These are phyloP conservation scores for Lecanoromycetidae sp. DNA, from an alignment of 2,329 filamentous ascomycete genomes.

Conservation along the genomic window DNA sequence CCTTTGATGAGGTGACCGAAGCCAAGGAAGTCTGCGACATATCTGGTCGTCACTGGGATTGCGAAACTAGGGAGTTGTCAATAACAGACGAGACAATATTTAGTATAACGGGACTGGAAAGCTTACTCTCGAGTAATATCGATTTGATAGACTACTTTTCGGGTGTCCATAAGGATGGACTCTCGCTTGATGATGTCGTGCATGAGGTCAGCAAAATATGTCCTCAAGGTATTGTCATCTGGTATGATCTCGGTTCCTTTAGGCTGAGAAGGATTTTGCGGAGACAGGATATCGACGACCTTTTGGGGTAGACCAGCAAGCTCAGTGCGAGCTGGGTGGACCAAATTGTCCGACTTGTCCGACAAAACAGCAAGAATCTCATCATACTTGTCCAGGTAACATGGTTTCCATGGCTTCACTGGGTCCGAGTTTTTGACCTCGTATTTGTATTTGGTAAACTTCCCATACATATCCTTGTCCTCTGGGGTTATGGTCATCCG, in stretches of 20 bases:
- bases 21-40: conserved; percentile 24
- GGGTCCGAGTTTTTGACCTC: neutral
- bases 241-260: neutral
- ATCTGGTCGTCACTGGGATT: conserved; percentile 23
- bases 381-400: neutral
- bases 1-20: conserved; percentile 18
- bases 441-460: neutral
- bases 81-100: too few species aligned
- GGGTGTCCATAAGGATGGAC: neutral
- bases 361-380: neutral
- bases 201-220: conserved; percentile 2
- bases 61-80: conserved; percentile 16
- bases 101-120: too few species aligned
- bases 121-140: conserved; percentile 22
- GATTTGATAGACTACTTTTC: conserved; percentile 17
- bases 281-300: neutral
- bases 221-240: neutral
- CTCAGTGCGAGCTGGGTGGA: neutral
- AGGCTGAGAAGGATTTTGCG: neutral
- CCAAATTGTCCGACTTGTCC: neutral
- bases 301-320: neutral
- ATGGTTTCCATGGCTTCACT: neutral
- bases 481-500: neutral
- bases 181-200: neutral
- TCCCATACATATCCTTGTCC: neutral